Conservation (phyloP, 2,329 filamentous ascomycete species). For the Balansia obtecta region DNA sequence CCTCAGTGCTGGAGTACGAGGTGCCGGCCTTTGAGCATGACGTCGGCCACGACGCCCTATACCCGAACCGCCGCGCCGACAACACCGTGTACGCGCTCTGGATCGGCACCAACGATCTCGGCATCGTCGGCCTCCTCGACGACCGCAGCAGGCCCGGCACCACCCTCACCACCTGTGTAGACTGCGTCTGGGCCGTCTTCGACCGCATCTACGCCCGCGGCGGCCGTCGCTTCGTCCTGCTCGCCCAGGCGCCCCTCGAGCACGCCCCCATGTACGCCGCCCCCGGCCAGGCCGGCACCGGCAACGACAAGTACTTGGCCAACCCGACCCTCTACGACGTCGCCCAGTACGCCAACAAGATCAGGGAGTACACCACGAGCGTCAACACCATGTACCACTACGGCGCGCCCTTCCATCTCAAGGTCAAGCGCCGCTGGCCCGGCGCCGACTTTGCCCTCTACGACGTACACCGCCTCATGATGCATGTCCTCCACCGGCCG, state of each 20-base stretch:
- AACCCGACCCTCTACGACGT: slow-evolving; percentile 33
- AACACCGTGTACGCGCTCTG: slow-evolving; percentile 64
- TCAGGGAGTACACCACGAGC: slow-evolving; percentile 32
- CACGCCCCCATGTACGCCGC: slow-evolving; percentile 51
- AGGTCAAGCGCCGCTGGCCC: slow-evolving; percentile 35
- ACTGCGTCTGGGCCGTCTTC: slow-evolving; percentile 54
- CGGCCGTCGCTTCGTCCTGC: slow-evolving; percentile 57
- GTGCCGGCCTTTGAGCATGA: slow-evolving; percentile 44
- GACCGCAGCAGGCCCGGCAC: slow-evolving; percentile 48
- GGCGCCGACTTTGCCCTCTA: slow-evolving; percentile 52
- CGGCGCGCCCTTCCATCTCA: slow-evolving; percentile 33
- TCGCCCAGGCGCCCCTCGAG: slow-evolving; percentile 57
- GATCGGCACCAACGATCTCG: slow-evolving; percentile 75
- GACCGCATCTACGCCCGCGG: slow-evolving; percentile 52
- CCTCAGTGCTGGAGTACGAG: slow-evolving; percentile 50
- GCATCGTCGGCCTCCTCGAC: slow-evolving; percentile 50
- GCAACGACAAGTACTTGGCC: slow-evolving; percentile 28
- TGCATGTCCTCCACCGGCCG: slow-evolving; percentile 53
- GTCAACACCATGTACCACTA: slow-evolving; percentile 38
- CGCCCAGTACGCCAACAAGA: slow-evolving; percentile 31
- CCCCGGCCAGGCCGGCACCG: slow-evolving; percentile 1
- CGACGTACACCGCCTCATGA: slow-evolving; percentile 52
- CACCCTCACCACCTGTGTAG: slow-evolving; percentile 50
- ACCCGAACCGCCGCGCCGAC: slow-evolving; percentile 30
- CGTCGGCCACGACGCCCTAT: slow-evolving; percentile 24